phyloP scores from a whole-genome alignment of 306 rosid genomes.

The Malus fusca region DNA sequence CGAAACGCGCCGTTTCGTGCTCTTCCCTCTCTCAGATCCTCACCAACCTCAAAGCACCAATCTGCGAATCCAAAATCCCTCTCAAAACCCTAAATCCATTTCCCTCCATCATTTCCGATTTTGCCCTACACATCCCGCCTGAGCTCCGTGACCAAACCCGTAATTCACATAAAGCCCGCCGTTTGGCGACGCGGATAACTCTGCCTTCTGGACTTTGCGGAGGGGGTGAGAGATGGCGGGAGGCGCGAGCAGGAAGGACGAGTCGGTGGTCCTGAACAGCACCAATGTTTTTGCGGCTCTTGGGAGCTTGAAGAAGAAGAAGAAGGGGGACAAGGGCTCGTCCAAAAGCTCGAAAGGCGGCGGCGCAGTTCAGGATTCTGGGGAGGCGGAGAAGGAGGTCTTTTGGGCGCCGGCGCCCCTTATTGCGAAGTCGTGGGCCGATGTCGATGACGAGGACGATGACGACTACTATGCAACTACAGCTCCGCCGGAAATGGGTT shows the following conservation, averaged over 20 bases:
- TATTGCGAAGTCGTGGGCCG: constrained; percentile 55
- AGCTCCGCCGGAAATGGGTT: constrained; percentile 46
- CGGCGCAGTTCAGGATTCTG: constrained; percentile 1
- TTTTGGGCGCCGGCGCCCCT: constrained; percentile 76
- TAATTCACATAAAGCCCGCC: background rate
- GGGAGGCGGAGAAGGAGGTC: constrained; percentile 24
- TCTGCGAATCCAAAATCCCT: background rate
- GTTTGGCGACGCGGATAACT: constrained; percentile 1
- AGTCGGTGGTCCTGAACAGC: constrained; percentile 39
- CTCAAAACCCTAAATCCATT: background rate
- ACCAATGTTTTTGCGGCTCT: constrained; percentile 71
- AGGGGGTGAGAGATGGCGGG: constrained; percentile 47
- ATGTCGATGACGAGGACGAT: constrained; percentile 66
- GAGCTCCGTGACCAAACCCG: background rate
- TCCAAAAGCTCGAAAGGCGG: background rate
- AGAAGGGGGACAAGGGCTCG: constrained; percentile 44
- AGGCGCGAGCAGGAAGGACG: constrained; percentile 55
- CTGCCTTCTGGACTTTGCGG: background rate
- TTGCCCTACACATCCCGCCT: background rate
- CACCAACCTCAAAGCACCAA: background rate
- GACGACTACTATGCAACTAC: constrained; percentile 64
- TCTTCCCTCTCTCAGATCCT: background rate
- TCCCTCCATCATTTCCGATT: background rate
- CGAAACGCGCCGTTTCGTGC: constrained; percentile 1
- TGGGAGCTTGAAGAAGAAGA: constrained; percentile 65